Conservation (phyloP, 257 asterid genomes). For the Solanum paucissectum region DNA sequence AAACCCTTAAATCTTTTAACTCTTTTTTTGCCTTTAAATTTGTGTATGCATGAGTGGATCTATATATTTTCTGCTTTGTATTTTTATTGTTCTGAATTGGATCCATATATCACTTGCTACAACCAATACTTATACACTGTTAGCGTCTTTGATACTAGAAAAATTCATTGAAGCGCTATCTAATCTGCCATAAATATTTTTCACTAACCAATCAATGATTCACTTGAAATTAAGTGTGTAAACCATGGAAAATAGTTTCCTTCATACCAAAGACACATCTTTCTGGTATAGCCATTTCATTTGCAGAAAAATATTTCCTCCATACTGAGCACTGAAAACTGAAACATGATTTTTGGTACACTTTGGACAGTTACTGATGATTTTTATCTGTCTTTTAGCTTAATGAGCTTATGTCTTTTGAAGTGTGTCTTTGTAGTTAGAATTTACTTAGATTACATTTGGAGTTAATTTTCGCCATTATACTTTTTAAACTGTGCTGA, state of each 20-base stretch:
- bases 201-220: not conserved
- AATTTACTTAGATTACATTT: conserved; percentile 2
- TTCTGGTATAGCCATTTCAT: not conserved
- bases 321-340: not conserved
- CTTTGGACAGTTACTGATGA: not conserved
- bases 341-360: not conserved
- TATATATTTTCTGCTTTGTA: not conserved
- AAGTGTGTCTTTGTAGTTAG: not conserved
- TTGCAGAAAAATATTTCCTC: not conserved
- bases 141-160: not conserved
- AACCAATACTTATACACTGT: not conserved
- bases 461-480: not conserved
- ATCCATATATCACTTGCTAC: not conserved
- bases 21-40: not conserved
- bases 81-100: not conserved
- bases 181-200: not conserved
- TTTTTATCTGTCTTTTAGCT: not conserved
- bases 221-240: not conserved
- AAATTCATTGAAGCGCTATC: not conserved
- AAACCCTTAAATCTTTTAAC: not conserved
- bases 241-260: not conserved
- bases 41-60: not conserved
- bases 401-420: not conserved
- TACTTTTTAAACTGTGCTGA: conserved; percentile 1
- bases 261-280: not conserved